Evolutionary conservation across 129 eudicot species (phyloP).

Genomic region (Lactuca sativa): DNA sequence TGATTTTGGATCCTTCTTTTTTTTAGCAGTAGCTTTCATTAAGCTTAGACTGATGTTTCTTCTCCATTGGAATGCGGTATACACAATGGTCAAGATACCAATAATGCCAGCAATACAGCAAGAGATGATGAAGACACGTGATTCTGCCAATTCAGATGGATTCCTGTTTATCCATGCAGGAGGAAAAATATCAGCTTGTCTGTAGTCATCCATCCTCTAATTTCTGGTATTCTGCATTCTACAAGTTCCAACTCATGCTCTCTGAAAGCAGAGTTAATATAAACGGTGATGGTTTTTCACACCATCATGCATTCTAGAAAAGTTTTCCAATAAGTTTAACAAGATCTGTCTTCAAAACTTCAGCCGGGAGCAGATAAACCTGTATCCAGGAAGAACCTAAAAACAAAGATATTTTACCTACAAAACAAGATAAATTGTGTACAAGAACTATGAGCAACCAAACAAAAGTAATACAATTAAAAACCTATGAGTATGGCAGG

Average conservation of each 20-base stretch:
- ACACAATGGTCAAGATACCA: conserved; percentile 79
- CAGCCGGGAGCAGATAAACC: conserved; percentile 7
- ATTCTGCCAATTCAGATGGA: conserved; percentile 71
- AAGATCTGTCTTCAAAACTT: conserved; percentile 14
- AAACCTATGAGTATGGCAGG: neutral
- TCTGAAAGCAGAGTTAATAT: conserved; percentile 8
- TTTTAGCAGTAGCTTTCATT: conserved; percentile 93
- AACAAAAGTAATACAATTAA: neutral
- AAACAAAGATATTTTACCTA: conserved; percentile 22
- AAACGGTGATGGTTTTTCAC: neutral
- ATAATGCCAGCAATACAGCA: conserved; percentile 86
- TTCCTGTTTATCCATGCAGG: conserved; percentile 57
- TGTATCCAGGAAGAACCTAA: neutral
- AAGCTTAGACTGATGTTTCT: conserved; percentile 82
- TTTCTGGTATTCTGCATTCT: conserved; percentile 28
- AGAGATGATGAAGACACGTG: conserved; percentile 68
- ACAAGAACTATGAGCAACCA: neutral
- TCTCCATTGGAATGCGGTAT: conserved; percentile 98
- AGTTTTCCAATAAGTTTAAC: neutral
- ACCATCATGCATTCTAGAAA: neutral
- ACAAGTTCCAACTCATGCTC: conserved; percentile 24
- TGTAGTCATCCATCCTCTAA: conserved; percentile 74
- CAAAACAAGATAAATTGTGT: conserved; percentile 16
- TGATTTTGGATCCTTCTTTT: conserved; percentile 94
- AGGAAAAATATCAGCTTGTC: conserved; percentile 56